Evolutionary conservation across 208 protist species (phyloP), one percentile per base, ranked within the genome.

Genomic region (Lotmaria passim): DNA sequence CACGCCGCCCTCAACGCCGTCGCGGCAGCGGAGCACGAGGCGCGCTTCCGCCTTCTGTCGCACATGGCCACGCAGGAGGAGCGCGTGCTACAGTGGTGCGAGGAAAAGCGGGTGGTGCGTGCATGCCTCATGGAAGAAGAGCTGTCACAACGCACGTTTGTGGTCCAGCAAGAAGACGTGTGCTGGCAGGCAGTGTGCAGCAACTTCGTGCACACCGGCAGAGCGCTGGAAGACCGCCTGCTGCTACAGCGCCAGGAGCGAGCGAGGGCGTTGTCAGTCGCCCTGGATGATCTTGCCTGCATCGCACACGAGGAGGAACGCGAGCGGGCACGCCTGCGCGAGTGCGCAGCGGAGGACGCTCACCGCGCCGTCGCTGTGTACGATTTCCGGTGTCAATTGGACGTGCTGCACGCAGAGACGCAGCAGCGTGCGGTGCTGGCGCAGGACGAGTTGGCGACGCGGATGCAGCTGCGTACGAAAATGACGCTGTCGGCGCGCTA

Each of bases 11-110:
- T 77, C 24, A 62, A 41, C 15, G 55, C 44, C 19, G 67, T 89
- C n/a, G 50, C 48, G 5, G 69, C 66, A 11, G 70, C 65, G 41
- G 88, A 93, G 60, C 85, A 81, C 47, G 61, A 87, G 7, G 73
- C 76, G 17, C 81, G 82, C 31, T 82, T 86, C 83, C 36, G 39
- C 38, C 58, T 91, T 5, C 43, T 84, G 17, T 78, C 81, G 8
- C n/a, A 33, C 0, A 90, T 83, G 75, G 75, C 80, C 6, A 71
- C 78, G 31, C 44, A 85, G 5, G 85, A 89, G 48, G 74, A 82
- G 56, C 28, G 55, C 12, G 74, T 90, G 34, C 63, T 67, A 41
- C 89, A 69, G 12, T 78, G 68, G 76, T 66, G 69, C 30, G 77
- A 69, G 44, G 39, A 62, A 14, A 78, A 76, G 65, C 64, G 62